Base-by-base conservation (phyloP, 306 rosid genomes). In the Vigna mungo region DNA sequence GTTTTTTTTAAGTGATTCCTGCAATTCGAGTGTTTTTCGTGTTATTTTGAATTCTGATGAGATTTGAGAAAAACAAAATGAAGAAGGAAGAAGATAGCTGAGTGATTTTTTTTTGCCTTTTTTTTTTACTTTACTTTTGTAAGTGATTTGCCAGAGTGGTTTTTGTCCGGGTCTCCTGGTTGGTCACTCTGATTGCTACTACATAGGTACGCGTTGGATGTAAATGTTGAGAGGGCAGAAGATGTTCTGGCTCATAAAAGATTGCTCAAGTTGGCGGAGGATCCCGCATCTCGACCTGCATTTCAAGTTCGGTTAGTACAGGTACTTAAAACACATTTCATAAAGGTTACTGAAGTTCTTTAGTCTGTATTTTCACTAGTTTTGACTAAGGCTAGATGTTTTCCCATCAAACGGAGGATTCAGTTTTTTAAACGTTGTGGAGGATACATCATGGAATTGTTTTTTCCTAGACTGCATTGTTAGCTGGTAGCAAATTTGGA, bases 201-300 rank as follows among this genome's bases (percentile, higher is more conserved):
- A 16, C 84, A 78, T 73, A 96, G 98, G 83, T 92, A 96, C 46
- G 99, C 98, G 6, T 84, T 92, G 93, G 99, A 96, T 85, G 99
- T 96, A 75, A 96, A 96, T 69, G 99, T 91, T 74, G 99, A 96
- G 84, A 89, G 99, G 82, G 99, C 99, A 8, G 99, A 91, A 80
- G 99, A 96, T 83, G 99, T 96, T 67, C 90, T 96, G 64, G 84
- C 88, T 8, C 99, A 96, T 52, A 87, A 92, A 86, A 89, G 89
- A 78, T 81, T 96, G 79, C 93, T 96, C 54, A 87, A 96, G 81
- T 77, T 92, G 73, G 99, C 98, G 0, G 90, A 92, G 75, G 90
- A 91, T 53, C 92, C 96, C 52, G 86, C 78, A 52, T 82, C 79
- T 78, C 94, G 85, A 16, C 97, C 97, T 0, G 98, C 86, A 71